These are phyloP conservation scores for Aspergillus sojae DNA, from an alignment of 2,329 filamentous ascomycete genomes.

Conservation along the genomic window DNA sequence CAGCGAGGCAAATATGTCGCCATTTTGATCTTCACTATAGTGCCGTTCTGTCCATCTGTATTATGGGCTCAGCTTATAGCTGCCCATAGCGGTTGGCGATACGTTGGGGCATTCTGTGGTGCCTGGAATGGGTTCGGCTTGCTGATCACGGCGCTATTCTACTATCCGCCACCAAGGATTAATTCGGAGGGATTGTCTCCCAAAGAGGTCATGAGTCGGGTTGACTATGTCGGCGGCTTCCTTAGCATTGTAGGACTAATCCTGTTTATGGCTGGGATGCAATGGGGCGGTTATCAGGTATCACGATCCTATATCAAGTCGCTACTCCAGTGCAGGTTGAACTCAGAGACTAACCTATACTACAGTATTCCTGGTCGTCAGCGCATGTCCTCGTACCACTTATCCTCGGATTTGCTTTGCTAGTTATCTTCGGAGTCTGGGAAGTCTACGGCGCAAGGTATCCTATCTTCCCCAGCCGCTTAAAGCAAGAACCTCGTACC, in stretches of 20 bases:
- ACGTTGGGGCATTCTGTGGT: constrained; percentile 46
- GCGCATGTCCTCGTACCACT: constrained; percentile 51
- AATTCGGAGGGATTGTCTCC: constrained; percentile 43
- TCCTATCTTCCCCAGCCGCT: constrained; percentile 49
- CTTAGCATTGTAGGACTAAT: constrained; percentile 53
- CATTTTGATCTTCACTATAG: constrained; percentile 61
- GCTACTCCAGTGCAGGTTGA: background rate
- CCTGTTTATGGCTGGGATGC: constrained; percentile 52
- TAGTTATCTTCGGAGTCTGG: constrained; percentile 51
- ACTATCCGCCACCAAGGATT: constrained; percentile 48
- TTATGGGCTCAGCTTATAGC: constrained; percentile 63
- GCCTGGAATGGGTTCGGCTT: constrained; percentile 48
- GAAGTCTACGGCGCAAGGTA: constrained; percentile 50
- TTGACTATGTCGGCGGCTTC: constrained; percentile 55
- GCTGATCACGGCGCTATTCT: constrained; percentile 46
- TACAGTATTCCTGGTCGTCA: constrained; percentile 47
- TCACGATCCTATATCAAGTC: constrained; percentile 9
- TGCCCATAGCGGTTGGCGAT: constrained; percentile 48
- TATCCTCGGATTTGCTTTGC: constrained; percentile 46
- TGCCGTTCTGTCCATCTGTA: constrained; percentile 65
- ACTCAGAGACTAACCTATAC: background rate
- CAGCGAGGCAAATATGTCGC: constrained; percentile 67
- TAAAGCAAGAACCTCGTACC: constrained; percentile 53
- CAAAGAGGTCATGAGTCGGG: constrained; percentile 45
- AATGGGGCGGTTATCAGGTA: constrained; percentile 55